Base-by-base conservation (phyloP, 352 stramenopile species). In the Phytophthora niederhauseri region DNA sequence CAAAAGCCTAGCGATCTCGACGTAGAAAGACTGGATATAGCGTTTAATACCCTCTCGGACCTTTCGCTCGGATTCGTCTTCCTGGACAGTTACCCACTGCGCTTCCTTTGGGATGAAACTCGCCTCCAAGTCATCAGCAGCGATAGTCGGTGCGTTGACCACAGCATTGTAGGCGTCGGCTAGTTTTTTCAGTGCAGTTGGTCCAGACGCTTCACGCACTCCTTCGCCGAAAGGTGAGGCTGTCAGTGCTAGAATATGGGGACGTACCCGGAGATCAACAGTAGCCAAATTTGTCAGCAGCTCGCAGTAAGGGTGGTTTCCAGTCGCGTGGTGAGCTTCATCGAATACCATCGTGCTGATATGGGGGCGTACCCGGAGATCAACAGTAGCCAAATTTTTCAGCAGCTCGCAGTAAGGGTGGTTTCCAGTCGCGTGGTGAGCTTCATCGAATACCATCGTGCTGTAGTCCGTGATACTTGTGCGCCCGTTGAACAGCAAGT, bases 381-480 rank as follows among this genome's bases (percentile, higher is more conserved):
- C 56, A 24, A 87, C 66, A 12, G 45, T 56, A 12, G 70, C 63
- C 1, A 95, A 24, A 26, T 69, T 66, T 61, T 80, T 71, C 31
- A 92, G 60, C 14, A 95, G 73, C 17, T 85, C 72, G 19, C 75
- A 80, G 55, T 93, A 93, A 0, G 87, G 84, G 57, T 92, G 76
- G 1, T 80, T 78, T 20, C 81, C 77, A 53, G 75, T 92, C 3
- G 82, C 85, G 49, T 95, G 87, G 52, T 95, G 87, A 4, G 87
- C 87, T 75, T 95, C 85, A 41, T 95, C 87, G 71, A 95, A 93
- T 15, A 95, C 80, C 75, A 95, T 78, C 41, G 85, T 65, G 50
- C 82, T 89, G 19, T 91, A 89, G 55, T 93, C 73, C 12, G 77
- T 77, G 15, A 92, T 76, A 2, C 45, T 64, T 0, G 86, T 73